Conservation (phyloP, 2,329 filamentous ascomycete species). For the Ophiognomonia clavigignenti-juglandacearum region DNA sequence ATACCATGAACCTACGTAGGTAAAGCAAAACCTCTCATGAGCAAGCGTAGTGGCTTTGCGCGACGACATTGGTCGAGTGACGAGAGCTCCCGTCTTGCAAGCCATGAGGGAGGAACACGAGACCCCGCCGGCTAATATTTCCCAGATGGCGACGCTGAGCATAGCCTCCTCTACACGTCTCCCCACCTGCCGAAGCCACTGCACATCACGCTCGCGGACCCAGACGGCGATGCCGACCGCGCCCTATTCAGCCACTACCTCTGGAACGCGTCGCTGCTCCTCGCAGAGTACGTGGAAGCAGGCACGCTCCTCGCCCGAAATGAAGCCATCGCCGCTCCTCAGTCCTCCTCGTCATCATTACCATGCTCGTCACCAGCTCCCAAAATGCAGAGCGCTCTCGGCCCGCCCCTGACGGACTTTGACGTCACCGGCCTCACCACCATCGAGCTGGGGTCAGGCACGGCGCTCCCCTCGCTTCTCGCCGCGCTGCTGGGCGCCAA, state of each 20-base stretch:
- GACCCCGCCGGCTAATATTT: constrained; percentile 3
- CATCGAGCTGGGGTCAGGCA: constrained; percentile 66
- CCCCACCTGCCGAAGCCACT: constrained; percentile 42
- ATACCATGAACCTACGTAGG: constrained; percentile 53
- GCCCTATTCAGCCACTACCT: constrained; percentile 66
- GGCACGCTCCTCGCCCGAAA: constrained; percentile 32
- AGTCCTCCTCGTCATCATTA: not conserved
- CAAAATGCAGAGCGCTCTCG: constrained; percentile 3
- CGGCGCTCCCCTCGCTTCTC: constrained; percentile 48
- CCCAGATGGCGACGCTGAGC: constrained; percentile 52
- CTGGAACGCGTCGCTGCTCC: constrained; percentile 61
- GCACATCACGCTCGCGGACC: constrained; percentile 42
- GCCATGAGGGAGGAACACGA: no score
- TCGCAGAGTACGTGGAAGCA: constrained; percentile 52
- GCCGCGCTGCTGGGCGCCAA: constrained; percentile 41
- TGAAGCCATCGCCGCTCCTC: not conserved
- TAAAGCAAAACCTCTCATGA: no score
- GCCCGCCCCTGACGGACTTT: constrained; percentile 28
- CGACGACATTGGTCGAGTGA: no score
- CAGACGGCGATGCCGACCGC: constrained; percentile 46
- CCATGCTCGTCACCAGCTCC: not conserved
- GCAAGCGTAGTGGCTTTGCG: no score
- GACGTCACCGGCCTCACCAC: constrained; percentile 46
- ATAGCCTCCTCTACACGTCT: constrained; percentile 55
- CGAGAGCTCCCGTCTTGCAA: no score